Conservation (phyloP, 306 rosid species). For the Senna siamea region DNA sequence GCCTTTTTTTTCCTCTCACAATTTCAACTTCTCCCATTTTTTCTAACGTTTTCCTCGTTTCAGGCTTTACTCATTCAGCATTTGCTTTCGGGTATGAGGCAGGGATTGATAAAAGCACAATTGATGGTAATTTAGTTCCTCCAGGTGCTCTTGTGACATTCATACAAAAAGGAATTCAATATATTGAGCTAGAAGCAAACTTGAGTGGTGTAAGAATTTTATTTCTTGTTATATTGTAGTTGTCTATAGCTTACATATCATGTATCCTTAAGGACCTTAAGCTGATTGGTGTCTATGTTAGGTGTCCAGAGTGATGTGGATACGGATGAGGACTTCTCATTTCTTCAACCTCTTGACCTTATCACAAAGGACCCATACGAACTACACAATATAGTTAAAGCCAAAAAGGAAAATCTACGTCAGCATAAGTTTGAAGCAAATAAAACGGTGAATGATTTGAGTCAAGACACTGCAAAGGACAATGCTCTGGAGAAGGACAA, state of each 20-base stretch:
- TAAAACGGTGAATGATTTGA: conserved; percentile 40
- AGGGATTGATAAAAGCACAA: conserved; percentile 55
- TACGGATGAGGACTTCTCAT: conserved; percentile 68
- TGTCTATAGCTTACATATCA: background rate
- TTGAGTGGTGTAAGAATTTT: conserved; percentile 59
- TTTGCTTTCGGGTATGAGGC: conserved; percentile 73
- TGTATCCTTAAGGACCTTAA: conserved; percentile 32
- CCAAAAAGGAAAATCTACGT: conserved; percentile 55
- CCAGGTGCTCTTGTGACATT: conserved; percentile 72
- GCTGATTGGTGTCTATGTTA: conserved; percentile 48
- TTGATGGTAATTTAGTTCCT: conserved; percentile 62
- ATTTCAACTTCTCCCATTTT: conserved; percentile 1
- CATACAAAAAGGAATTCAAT: conserved; percentile 68
- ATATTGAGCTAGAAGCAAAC: conserved; percentile 71
- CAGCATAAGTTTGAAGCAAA: conserved; percentile 48
- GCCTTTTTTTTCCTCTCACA: background rate
- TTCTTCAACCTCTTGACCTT: conserved; percentile 70
- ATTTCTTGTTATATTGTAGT: background rate
- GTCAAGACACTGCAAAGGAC: conserved; percentile 40
- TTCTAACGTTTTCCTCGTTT: conserved; percentile 25
- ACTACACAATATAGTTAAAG: conserved; percentile 53
- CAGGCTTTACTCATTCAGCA: conserved; percentile 75
- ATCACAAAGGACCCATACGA: conserved; percentile 64
- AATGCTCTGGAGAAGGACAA: conserved; percentile 40
- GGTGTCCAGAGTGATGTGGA: conserved; percentile 64